Evolutionary conservation across 2,329 filamentous ascomycete genomes (phyloP).

Genomic region (Blastomyces parvus): DNA sequence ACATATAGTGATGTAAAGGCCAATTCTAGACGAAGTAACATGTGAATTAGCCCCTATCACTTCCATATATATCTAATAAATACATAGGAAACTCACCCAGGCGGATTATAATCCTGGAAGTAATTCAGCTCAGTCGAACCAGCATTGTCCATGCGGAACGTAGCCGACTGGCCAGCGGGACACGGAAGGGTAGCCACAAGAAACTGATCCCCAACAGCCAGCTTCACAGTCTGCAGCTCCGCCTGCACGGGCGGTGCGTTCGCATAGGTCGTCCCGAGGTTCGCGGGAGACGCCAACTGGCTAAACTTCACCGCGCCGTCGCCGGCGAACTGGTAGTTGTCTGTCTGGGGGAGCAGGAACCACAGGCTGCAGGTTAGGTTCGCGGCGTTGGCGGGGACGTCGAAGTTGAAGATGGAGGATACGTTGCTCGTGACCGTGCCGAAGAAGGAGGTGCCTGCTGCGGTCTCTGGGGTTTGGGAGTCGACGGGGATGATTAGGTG

Average conservation of each 20-base stretch:
- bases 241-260: constrained; percentile 41
- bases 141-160: constrained; percentile 43
- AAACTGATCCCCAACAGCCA: constrained; percentile 48
- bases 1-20: constrained; percentile 29
- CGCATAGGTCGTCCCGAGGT: constrained; percentile 43
- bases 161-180: constrained; percentile 44
- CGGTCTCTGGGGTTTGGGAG: constrained; percentile 43
- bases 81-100: constrained; percentile 39
- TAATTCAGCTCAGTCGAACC: constrained; percentile 47
- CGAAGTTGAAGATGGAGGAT: constrained; percentile 60
- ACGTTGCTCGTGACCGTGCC: constrained; percentile 46
- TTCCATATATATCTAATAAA: not conserved
- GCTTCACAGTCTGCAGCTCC: constrained; percentile 34
- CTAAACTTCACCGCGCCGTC: constrained; percentile 46
- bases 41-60: not conserved
- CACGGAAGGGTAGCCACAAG: constrained; percentile 47
- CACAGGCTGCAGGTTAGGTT: constrained; percentile 54
- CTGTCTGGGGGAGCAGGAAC: constrained; percentile 56
- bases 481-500: constrained; percentile 55
- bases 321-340: constrained; percentile 47
- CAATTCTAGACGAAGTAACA: constrained; percentile 22
- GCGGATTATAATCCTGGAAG: constrained; percentile 55
- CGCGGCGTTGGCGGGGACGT: constrained; percentile 48
- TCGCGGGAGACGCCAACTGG: constrained; percentile 41
- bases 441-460: constrained; percentile 46